A percentile compares a stretch with the other conserved stretches of the same genome.
Evolutionary conservation across 2,329 filamentous ascomycete species (phyloP).

Genomic region (Clonostachys rhizophaga): DNA sequence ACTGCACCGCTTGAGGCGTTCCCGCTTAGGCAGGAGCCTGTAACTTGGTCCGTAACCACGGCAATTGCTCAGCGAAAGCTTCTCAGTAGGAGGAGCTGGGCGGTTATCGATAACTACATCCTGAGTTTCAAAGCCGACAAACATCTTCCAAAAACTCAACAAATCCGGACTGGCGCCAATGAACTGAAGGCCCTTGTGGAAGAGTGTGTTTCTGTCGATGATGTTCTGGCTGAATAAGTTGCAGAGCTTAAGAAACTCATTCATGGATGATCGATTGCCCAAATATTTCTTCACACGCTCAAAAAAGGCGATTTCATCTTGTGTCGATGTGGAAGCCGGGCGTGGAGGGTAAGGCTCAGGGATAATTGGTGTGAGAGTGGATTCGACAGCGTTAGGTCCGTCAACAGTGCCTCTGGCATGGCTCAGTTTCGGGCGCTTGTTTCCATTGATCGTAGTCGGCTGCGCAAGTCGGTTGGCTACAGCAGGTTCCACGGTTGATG

Average conservation of each 20-base stretch:
- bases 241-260: conserved; percentile 94
- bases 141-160: conserved; percentile 82
- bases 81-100: conserved; percentile 68
- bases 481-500: conserved; percentile 36
- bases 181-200: conserved; percentile 79
- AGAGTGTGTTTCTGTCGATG: conserved; percentile 78
- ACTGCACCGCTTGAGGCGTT: conserved; percentile 86
- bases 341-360: conserved; percentile 83
- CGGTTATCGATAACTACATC: conserved; percentile 78
- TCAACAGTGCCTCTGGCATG: conserved; percentile 60
- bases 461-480: conserved; percentile 24
- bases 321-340: conserved; percentile 65
- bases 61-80: conserved; percentile 93
- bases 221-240: conserved; percentile 93
- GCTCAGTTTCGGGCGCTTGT: conserved; percentile 69
- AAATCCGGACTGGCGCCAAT: conserved; percentile 86
- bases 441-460: conserved; percentile 25
- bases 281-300: conserved; percentile 96
- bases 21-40: conserved; percentile 82
- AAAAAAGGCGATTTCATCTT: conserved; percentile 90
- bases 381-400: conserved; percentile 62
- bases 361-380: conserved; percentile 81
- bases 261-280: conserved; percentile 85
- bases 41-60: conserved; percentile 95
- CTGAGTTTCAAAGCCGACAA: conserved; percentile 72